Evolutionary conservation across 345 rosid species (phyloP), one percentile per base, ranked within the genome.

Genomic region (Populus ilicifolia): DNA sequence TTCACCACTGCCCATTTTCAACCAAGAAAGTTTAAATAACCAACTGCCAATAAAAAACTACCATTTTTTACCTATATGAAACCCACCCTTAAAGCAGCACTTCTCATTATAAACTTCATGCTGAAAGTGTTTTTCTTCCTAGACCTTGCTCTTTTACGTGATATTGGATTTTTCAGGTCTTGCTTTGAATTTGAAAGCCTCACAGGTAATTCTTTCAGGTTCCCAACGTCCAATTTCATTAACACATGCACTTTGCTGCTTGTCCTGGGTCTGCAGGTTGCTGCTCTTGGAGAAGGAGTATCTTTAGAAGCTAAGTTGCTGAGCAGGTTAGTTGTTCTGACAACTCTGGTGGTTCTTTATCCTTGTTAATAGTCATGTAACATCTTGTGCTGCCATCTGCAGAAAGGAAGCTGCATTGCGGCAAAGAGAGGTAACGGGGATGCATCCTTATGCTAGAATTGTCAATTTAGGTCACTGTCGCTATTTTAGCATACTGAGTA

Each of bases 371-470:
- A 36, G 33, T 30, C 27, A 44, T 48, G 16, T 41, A 35, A 74
- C 43, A 54, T 46, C 30, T 23, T 68, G 4, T 69, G 67, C 56
- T 72, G 38, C n/a, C 56, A 44, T 21, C 52, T 78, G 73, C 84
- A 82, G 84, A 75, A 82, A 78, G 77, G 79, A 82, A 75, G 84
- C 84, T 70, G 81, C 84, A 48, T 18, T 82, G 43, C 84, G 79
- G 36, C 81, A 82, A 75, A 74, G 81, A 78, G 84, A 82, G 81
- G 84, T 82, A 78, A 70, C 52, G 27, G 39, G 44, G 56, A 70
- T 43, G n/a, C 10, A 6, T n/a, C 67, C 50, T 65, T 18, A 48
- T 74, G 62, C 30, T 41, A 29, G 67, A 20, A 56, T 72, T 43
- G 21, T 48, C 38, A 69, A 67, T 75, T 64, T 72, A 69, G 46